These are phyloP conservation scores for Xylaria sp. DNA, from an alignment of 2,329 filamentous ascomycete genomes.

Conservation along the genomic window DNA sequence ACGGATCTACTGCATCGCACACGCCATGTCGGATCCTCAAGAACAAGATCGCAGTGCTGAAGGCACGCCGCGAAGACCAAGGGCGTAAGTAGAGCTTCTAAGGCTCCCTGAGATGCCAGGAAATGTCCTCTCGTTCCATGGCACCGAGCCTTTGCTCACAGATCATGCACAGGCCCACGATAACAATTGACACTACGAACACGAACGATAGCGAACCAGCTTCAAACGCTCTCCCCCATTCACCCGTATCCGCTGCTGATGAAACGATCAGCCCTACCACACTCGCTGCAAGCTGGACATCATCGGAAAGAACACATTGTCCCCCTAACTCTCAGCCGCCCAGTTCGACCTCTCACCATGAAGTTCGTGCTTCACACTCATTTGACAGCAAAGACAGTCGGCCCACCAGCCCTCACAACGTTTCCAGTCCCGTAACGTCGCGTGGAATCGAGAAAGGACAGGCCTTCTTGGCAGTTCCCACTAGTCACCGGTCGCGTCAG, in stretches of 20 bases:
- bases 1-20: constrained; percentile 10
- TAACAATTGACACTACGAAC: constrained; percentile 53
- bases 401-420: constrained; percentile 78
- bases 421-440: constrained; percentile 68
- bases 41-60: constrained; percentile 41
- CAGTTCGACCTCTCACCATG: constrained; percentile 48
- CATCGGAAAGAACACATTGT: constrained; percentile 42
- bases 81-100: constrained; percentile 44
- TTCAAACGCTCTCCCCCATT: constrained; percentile 40
- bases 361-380: constrained; percentile 66
- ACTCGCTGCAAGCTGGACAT: constrained; percentile 44
- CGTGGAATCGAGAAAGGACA: constrained; percentile 59
- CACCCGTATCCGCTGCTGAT: constrained; percentile 46
- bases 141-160: constrained; percentile 28
- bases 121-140: not conserved
- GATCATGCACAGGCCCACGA: constrained; percentile 48
- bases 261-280: constrained; percentile 49
- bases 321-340: constrained; percentile 39
- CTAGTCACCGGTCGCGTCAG: constrained; percentile 69
- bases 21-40: constrained; percentile 42
- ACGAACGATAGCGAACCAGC: constrained; percentile 47
- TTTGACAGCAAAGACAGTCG: constrained; percentile 73
- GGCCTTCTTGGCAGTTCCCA: constrained; percentile 74
- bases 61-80: constrained; percentile 43
- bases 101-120: not conserved